Evolutionary conservation across 176 grass and related monocot genomes (phyloP), one percentile per base, ranked within the genome.

Genomic region (Ensete glaucum): DNA sequence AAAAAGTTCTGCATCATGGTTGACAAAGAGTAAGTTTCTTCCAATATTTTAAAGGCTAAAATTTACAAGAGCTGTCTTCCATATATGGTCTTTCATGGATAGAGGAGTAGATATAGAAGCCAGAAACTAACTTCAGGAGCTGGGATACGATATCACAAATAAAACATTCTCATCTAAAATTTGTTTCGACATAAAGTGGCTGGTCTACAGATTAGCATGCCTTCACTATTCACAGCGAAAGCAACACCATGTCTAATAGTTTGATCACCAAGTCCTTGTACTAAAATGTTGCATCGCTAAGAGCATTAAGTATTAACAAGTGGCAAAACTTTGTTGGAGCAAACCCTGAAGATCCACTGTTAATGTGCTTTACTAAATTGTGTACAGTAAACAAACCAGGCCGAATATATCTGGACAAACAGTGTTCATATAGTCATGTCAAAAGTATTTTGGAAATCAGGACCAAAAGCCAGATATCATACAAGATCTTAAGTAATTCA

Each of bases 1-100:
- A 98, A 58, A 60, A 98, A 98, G 79, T 98, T 98, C 90, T 98
- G 88, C 84, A 87, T 53, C 17, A 56, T 16, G 52, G 13, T 8
- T 53, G 9, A 54, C 4, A 1, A 22, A 71, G 34, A 17, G 27
- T 73, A 19, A 50, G 67, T 19, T 49, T 50, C 67, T 69, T 73
- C 6, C 21, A 73, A 55, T 62, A 55, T 26, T 73, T 17, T 17
- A 24, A 16, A 17, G 25, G 16, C 9, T 50, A 19, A 17, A 4
- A 50, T 69, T 43, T 50, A 2, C 27, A 3, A 5, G 17, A 4
- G 55, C 23, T 12, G 29, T 4, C 25, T 13, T 27, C 64, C 22
- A 66, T 15, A 14, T 2, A 12, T 29, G 64, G 1, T 29, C 16
- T 67, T 13, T 67, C 24, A 67, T 16, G 34, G 64, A 26, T 34